Percentiles rank a stretch among this genome's conserved stretches.
phyloP scores from a whole-genome alignment of 2,329 filamentous ascomycete species.

The Nigrospora sphaerica region DNA sequence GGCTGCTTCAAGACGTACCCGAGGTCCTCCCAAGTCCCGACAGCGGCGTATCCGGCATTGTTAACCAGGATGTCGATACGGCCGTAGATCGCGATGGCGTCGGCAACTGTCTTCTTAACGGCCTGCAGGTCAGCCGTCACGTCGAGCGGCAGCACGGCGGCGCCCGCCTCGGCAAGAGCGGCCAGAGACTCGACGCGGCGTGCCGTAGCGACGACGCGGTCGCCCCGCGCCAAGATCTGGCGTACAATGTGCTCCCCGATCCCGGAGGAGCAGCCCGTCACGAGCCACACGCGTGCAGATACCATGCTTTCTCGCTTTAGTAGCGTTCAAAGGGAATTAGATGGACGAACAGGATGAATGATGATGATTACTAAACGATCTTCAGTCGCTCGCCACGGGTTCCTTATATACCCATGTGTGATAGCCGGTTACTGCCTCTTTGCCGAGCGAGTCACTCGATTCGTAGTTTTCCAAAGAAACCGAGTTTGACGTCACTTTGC shows the following conservation, averaged over 20 bases:
- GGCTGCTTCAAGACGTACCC: too few species aligned
- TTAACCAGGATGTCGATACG: not conserved
- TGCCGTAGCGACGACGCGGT: constrained; percentile 9
- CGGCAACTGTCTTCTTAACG: not conserved
- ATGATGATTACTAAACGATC: too few species aligned
- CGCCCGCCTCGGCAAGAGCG: constrained; percentile 1
- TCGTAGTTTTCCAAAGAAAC: too few species aligned
- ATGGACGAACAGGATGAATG: too few species aligned
- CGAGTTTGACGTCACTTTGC: too few species aligned
- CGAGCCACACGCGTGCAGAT: not conserved
- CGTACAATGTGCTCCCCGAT: constrained; percentile 7
- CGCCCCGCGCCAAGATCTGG: constrained; percentile 3
- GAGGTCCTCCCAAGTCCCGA: too few species aligned
- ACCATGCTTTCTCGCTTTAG: too few species aligned
- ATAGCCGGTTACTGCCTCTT: too few species aligned
- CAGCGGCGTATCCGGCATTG: not conserved
- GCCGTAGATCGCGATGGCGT: not conserved
- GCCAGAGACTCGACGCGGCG: constrained; percentile 4
- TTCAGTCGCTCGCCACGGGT: too few species aligned
- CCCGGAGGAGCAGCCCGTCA: constrained; percentile 10
- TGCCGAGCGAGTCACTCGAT: too few species aligned
- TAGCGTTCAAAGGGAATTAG: too few species aligned
- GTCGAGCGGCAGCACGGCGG: not conserved
- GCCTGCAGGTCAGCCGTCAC: not conserved
- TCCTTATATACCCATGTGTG: too few species aligned